Conservation (phyloP, 306 rosid species). For the Lathyrus aphaca region DNA sequence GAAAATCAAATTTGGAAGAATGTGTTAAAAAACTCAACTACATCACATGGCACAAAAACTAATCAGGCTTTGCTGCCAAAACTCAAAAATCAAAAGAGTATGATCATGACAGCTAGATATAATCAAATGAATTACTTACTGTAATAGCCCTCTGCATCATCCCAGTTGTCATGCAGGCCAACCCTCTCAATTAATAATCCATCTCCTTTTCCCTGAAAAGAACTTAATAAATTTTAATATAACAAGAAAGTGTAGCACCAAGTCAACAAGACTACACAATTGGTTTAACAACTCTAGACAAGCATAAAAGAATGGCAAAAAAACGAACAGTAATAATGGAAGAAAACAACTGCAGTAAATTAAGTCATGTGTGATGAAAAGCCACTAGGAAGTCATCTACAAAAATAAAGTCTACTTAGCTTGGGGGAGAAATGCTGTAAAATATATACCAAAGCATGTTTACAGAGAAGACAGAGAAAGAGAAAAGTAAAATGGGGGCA, state of each 20-base stretch:
- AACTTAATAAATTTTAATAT: slow-evolving; percentile 20
- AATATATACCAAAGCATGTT: slow-evolving; percentile 11
- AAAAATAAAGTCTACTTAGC: slow-evolving; percentile 10
- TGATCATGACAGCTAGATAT: slow-evolving; percentile 6
- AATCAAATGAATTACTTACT: slow-evolving; percentile 58
- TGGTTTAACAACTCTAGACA: not conserved
- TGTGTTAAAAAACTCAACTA: slow-evolving; percentile 5
- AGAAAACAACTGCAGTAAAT: not conserved
- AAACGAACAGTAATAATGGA: slow-evolving; percentile 2
- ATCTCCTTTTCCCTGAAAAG: slow-evolving; percentile 77
- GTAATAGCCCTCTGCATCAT: slow-evolving; percentile 98
- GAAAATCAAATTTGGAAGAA: slow-evolving; percentile 13
- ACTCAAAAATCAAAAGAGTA: slow-evolving; percentile 21
- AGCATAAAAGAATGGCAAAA: not conserved
- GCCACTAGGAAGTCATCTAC: not conserved
- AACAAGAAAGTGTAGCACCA: slow-evolving; percentile 5
- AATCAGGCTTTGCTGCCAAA: not conserved
- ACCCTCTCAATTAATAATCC: slow-evolving; percentile 74
- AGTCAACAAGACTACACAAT: not conserved
- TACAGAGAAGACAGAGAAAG: not conserved
- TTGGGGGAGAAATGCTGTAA: not conserved
- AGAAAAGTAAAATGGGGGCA: slow-evolving; percentile 3
- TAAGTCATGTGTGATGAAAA: not conserved
- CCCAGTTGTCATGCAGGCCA: slow-evolving; percentile 96
- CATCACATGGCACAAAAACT: not conserved